phyloP scores from a whole-genome alignment of 2,329 filamentous ascomycete species.

The Nannizzia gypsea region DNA sequence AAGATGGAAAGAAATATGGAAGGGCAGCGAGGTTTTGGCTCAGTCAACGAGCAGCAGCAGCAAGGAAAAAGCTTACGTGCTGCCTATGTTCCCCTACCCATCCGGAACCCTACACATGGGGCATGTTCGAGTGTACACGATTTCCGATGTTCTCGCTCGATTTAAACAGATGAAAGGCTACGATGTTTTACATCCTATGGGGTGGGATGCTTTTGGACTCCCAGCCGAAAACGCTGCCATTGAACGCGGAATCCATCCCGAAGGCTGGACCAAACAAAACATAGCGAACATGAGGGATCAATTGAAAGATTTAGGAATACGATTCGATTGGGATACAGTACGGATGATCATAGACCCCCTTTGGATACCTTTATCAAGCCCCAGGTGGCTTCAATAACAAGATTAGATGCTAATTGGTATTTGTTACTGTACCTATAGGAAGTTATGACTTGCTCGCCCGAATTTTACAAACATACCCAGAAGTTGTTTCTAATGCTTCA shows the following conservation, averaged over 20 bases:
- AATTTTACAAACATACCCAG: constrained; percentile 84
- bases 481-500: constrained; percentile 69
- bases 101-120: constrained; percentile 78
- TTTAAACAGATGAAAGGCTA: constrained; percentile 63
- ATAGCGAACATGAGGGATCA: constrained; percentile 78
- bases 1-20: constrained; percentile 47
- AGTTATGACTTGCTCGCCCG: constrained; percentile 69
- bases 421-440: constrained; percentile 44
- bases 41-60: constrained; percentile 3
- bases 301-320: constrained; percentile 63
- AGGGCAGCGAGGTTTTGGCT: constrained; percentile 11
- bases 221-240: constrained; percentile 87
- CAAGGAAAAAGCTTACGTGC: constrained; percentile 49
- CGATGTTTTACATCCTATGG: constrained; percentile 75
- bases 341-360: constrained; percentile 21
- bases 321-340: constrained; percentile 74
- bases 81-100: constrained; percentile 90
- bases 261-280: constrained; percentile 66
- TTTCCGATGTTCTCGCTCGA: constrained; percentile 72
- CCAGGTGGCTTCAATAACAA: not conserved
- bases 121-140: constrained; percentile 79
- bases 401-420: not conserved
- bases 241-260: constrained; percentile 65
- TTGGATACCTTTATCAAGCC: not conserved
- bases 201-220: constrained; percentile 86